Base-by-base conservation (phyloP, 768 basidiomycete species). In the Mycena crocata region DNA sequence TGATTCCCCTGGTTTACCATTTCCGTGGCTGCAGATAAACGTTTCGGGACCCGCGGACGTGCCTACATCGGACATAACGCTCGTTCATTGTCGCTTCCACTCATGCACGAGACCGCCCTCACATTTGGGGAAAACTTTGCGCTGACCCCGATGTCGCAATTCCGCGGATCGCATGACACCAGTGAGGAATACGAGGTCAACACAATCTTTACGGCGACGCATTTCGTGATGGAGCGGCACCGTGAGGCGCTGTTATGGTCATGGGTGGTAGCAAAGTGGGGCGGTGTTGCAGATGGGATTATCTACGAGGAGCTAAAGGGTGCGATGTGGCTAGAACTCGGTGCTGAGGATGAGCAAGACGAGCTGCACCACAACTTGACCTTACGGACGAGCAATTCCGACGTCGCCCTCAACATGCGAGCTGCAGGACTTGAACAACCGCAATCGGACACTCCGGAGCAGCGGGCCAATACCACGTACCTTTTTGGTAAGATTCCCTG, bases 31-130 rank as follows among this genome's bases (percentile, higher is more conserved):
- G 21, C 50, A 71, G 70, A 71, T 34, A 63, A 66, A 39, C 81
- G 83, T 42, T 84, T 84, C 57, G 83, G 82, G 19, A 60, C 46
- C 13, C 76, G 83, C 0, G 55, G 56, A 12, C 75, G 83, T 7
- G 80, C 81, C 5, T 84, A 84, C 71, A 73, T 80, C 51, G 72
- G 74, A 15, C 83, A 84, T 73, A 76, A 79, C 34, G 80, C 79
- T 19, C 81, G 81, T 50, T 66, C 77, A 9, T 63, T 80, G 24
- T 78, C 79, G n/a, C 45, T 71, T 13, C 68, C 81, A 5, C 40
- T 83, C 34, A 62, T 81, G 32, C 73, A 72, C 55, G 83, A 84
- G 70, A 56, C 77, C 31, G 75, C 75, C 32, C 55, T 66, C 24
- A 71, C 78, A 32, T 83, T 76, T 64, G 67, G 73, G 2, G 69